Conservation (phyloP, 768 basidiomycete species). For the Leccinum sublutescens region DNA sequence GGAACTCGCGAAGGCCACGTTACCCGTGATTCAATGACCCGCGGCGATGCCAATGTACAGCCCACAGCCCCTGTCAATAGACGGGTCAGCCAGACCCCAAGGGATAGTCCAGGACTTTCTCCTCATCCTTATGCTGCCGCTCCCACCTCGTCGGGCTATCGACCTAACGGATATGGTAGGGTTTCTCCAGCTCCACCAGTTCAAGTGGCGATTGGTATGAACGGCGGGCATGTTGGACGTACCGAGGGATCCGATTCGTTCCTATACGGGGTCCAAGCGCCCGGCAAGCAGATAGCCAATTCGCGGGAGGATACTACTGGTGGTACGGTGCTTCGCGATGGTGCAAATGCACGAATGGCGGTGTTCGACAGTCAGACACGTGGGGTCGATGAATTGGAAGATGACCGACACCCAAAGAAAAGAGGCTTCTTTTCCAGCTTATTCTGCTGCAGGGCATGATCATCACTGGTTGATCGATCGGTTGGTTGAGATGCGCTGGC, state of each 20-base stretch:
- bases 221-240: conserved; percentile 41
- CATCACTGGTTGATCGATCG: conserved; percentile 25
- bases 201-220: conserved; percentile 36
- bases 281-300: conserved; percentile 48
- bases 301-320: conserved; percentile 55
- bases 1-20: conserved; percentile 46
- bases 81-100: conserved; percentile 64
- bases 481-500: conserved; percentile 28
- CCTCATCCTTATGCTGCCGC: conserved; percentile 75
- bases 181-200: conserved; percentile 46
- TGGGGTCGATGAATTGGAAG: conserved; percentile 57
- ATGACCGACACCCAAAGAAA: conserved; percentile 62
- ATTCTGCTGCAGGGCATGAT: conserved; percentile 68
- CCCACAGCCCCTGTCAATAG: conserved; percentile 65
- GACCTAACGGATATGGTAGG: conserved; percentile 53
- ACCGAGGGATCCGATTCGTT: conserved; percentile 66
- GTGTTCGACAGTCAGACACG: conserved; percentile 70
- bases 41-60: conserved; percentile 57
- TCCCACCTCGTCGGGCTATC: conserved; percentile 56
- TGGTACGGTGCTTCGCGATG: conserved; percentile 35
- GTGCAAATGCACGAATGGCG: conserved; percentile 49
- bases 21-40: conserved; percentile 46
- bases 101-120: conserved; percentile 46
- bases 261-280: conserved; percentile 54
- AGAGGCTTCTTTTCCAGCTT: conserved; percentile 61